A percentile compares a stretch with the other conserved stretches of the same genome.
These are phyloP conservation scores for Exophiala sideris DNA, from an alignment of 2,329 filamentous ascomycete species.

Conservation along the genomic window DNA sequence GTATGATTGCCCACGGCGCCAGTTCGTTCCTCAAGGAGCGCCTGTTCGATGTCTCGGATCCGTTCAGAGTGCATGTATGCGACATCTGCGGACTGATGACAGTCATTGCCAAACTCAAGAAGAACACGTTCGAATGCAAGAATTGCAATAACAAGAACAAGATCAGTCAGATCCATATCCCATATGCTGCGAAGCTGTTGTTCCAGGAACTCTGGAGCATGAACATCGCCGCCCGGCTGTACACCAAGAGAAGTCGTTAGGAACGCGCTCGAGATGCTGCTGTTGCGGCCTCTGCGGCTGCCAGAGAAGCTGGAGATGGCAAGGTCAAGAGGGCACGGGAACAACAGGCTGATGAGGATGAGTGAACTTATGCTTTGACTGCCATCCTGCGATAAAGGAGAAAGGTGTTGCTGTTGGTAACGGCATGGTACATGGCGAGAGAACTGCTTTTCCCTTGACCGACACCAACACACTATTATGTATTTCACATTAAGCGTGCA, in stretches of 20 bases:
- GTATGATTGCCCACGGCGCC: slow-evolving; percentile 99
- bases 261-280: slow-evolving; percentile 2
- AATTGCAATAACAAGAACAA: slow-evolving; percentile 99
- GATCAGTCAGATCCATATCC: slow-evolving; percentile 96
- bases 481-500: too few relatives aligned
- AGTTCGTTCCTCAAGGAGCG: slow-evolving; percentile 96
- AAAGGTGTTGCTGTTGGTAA: background rate
- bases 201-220: slow-evolving; percentile 98
- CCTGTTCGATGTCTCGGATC: slow-evolving; percentile 94
- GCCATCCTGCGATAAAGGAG: background rate
- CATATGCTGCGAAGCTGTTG: slow-evolving; percentile 93
- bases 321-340: background rate
- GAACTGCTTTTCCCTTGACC: too few relatives aligned
- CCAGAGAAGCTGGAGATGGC: background rate
- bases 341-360: background rate
- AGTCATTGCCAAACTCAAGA: slow-evolving; percentile 92
- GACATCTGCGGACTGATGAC: slow-evolving; percentile 99
- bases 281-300: too few relatives aligned
- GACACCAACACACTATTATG: too few relatives aligned
- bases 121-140: slow-evolving; percentile 92
- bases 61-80: slow-evolving; percentile 96
- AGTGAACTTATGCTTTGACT: too few relatives aligned
- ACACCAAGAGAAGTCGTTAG: slow-evolving; percentile 59
- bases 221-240: slow-evolving; percentile 98
- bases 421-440: too few relatives aligned